Evolutionary conservation across 441 rosid genomes (phyloP), one percentile per base, ranked within the genome.

Genomic region (Bruguiera hainesii): DNA sequence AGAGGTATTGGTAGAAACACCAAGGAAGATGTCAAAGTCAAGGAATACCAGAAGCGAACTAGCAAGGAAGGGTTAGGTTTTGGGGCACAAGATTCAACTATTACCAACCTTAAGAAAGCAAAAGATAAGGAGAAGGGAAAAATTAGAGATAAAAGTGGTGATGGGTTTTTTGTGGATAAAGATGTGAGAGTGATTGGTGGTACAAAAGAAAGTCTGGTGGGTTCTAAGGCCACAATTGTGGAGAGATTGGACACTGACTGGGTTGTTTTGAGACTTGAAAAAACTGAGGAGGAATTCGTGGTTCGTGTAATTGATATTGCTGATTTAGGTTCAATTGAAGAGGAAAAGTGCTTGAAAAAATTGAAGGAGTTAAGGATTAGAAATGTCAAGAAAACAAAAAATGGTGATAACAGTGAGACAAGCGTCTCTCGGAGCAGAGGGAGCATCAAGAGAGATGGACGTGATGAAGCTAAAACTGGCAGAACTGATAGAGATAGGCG

Each of bases 1-100:
- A 80, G 74, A 31, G 97, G 97, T 7, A 80, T 91, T 31, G 97
- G 97, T 39, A 85, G 69, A 64, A 91, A 87, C 6, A 79, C 86
- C 23, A 88, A 85, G 71, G 89, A 80, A 15, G 90, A 90, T 76
- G 88, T 85, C 53, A 65, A 85, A 61, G 76, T 84, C 18, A 81
- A 73, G 76, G 80, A 87, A 53, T 83, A 78, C 61, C 77, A 74
- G 30, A 87, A 76, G 56, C 75, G 89, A 70, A 64, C 75, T 25
- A 76, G 61, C 30, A 80, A 61, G 63, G 87, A 80, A 71, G 96
- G 94, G 29, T 73, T 90, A 66, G 97, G 97, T 46, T 91, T 84
- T 68, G 69, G 51, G 74, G 42, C 65, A 21, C 57, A 58, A 48
- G 69, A n/a, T 53, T 50, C 73, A 31, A 33, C 46, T 16, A 64